These are phyloP conservation scores for Lupinus albus DNA, from an alignment of 306 rosid genomes.

Conservation along the genomic window DNA sequence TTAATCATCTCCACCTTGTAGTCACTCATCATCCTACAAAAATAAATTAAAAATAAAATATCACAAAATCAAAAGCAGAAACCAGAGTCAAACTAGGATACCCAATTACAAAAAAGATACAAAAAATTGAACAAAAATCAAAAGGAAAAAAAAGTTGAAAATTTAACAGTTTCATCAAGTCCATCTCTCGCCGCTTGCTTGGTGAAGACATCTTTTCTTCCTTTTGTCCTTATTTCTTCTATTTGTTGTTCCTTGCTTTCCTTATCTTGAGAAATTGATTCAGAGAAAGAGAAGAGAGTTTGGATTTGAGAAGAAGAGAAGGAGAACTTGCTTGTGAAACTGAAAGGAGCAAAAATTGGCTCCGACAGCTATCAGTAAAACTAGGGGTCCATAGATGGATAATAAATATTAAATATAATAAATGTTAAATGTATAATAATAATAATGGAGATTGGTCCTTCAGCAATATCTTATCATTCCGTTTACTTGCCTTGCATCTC, in stretches of 20 bases:
- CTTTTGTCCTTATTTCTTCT: neutral
- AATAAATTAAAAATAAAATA: neutral
- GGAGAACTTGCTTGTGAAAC: slow-evolving; percentile 47
- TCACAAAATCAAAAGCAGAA: slow-evolving; percentile 30
- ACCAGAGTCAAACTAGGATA: slow-evolving; percentile 25
- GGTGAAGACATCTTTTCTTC: slow-evolving; percentile 54
- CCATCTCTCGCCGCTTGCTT: slow-evolving; percentile 72
- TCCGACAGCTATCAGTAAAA: slow-evolving; percentile 45
- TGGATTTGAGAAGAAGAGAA: neutral
- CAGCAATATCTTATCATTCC: no score
- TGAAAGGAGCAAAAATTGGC: slow-evolving; percentile 46
- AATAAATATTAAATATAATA: no score
- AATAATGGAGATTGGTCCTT: no score
- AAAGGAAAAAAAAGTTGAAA: slow-evolving; percentile 1
- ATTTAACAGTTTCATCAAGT: slow-evolving; percentile 63
- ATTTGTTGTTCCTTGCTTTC: slow-evolving; percentile 22
- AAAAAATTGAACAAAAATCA: slow-evolving; percentile 31
- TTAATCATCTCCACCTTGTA: slow-evolving; percentile 67
- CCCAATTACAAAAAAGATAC: slow-evolving; percentile 43
- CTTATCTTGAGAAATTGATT: neutral
- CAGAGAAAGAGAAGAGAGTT: slow-evolving; percentile 27
- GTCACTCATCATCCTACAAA: slow-evolving; percentile 66
- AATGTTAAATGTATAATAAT: no score
- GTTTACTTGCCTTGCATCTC: no score
- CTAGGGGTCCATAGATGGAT: neutral